Evolutionary conservation across 2,329 filamentous ascomycete species (phyloP).

Genomic region (Pseudocercospora ulei): DNA sequence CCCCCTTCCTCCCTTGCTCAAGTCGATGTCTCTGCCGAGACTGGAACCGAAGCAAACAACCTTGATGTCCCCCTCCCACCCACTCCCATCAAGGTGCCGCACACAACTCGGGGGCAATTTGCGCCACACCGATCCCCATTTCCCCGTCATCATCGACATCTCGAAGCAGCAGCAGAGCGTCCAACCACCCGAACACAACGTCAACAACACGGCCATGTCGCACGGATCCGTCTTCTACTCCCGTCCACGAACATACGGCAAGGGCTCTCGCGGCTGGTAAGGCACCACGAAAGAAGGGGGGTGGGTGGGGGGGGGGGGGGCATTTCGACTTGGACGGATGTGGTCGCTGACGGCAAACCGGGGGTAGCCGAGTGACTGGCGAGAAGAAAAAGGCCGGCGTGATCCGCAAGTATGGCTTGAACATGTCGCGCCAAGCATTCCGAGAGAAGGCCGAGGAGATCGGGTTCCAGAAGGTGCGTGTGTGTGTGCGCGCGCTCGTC

Average conservation of each 20-base stretch:
- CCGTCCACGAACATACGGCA: constrained; percentile 27
- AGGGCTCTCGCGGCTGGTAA: constrained; percentile 27
- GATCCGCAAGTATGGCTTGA: constrained; percentile 28
- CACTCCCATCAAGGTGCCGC: too few species aligned
- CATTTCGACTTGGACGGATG: too few species aligned
- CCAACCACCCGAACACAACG: too few species aligned
- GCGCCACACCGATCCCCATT: constrained; percentile 9
- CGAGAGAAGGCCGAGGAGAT: constrained; percentile 28
- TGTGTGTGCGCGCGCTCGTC: too few species aligned
- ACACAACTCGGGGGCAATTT: too few species aligned
- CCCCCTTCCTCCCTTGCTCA: too few species aligned
- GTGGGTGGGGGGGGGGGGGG: too few species aligned
- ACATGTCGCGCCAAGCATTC: constrained; percentile 28
- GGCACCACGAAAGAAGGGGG: background rate
- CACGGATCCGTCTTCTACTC: constrained; percentile 29
- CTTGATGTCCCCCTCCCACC: too few species aligned
- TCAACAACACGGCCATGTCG: too few species aligned
- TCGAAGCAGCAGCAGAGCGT: constrained; percentile 6
- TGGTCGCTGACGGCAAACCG: too few species aligned
- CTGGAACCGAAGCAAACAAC: too few species aligned
- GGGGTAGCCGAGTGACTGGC: constrained; percentile 25
- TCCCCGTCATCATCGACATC: constrained; percentile 10
- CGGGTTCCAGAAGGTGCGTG: constrained; percentile 28
- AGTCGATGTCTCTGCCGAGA: too few species aligned
- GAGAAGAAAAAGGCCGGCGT: constrained; percentile 28